Conservation (phyloP, 2,329 filamentous ascomycete species). For the Aspergillus tamarii region DNA sequence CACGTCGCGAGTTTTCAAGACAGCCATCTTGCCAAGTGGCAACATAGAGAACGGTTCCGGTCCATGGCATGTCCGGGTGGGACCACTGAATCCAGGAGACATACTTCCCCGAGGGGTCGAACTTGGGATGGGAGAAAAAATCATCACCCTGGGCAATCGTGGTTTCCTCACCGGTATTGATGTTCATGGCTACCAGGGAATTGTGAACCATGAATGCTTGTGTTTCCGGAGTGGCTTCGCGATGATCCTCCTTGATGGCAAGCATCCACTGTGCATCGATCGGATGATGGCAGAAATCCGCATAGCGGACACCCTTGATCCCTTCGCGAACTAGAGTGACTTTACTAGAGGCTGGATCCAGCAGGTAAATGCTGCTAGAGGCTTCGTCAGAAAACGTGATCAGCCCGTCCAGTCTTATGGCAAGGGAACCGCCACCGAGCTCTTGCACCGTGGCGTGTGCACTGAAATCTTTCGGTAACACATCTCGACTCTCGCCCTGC, state of each 20-base stretch:
- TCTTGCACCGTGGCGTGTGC: constrained; percentile 55
- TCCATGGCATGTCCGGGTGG: constrained; percentile 59
- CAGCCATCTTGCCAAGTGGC: constrained; percentile 47
- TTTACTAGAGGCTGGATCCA: constrained; percentile 43
- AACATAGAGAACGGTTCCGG: constrained; percentile 49
- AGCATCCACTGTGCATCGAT: constrained; percentile 47
- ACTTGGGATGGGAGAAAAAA: constrained; percentile 58
- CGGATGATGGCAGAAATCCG: constrained; percentile 50
- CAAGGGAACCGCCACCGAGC: constrained; percentile 55
- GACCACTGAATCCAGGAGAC: constrained; percentile 60
- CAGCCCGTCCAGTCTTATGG: constrained; percentile 40
- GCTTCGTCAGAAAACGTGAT: constrained; percentile 53
- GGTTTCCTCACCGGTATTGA: constrained; percentile 34
- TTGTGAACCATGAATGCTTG: constrained; percentile 31
- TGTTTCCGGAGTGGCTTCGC: constrained; percentile 24
- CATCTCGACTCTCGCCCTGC: constrained; percentile 37
- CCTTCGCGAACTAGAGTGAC: constrained; percentile 37
- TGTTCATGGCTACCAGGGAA: constrained; percentile 34
- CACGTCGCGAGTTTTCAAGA: constrained; percentile 34
- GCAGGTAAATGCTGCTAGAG: constrained; percentile 48
- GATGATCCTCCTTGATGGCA: constrained; percentile 58
- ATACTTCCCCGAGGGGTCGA: constrained; percentile 50
- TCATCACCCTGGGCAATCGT: constrained; percentile 51
- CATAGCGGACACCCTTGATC: constrained; percentile 39
- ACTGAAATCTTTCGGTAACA: constrained; percentile 50